These are phyloP conservation scores for Cruciata laevipes DNA, from an alignment of 257 asterid genomes.

Conservation along the genomic window DNA sequence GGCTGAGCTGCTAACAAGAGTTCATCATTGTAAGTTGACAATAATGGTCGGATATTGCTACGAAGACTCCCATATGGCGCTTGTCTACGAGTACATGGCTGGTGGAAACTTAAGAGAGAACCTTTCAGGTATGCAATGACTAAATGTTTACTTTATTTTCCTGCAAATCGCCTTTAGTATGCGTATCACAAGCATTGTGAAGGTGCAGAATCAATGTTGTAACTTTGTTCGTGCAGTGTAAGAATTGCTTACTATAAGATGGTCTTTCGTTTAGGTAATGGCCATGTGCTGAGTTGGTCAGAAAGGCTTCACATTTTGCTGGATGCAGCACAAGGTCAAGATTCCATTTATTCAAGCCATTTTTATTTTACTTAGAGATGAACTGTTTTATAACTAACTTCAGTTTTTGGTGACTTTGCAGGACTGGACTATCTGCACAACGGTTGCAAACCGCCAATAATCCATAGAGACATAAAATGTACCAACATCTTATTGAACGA, in stretches of 20 bases:
- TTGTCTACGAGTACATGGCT: conserved; percentile 38
- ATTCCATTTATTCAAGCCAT: not conserved
- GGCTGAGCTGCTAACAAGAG: conserved; percentile 39
- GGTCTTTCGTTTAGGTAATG: not conserved
- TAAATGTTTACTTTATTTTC: too few species aligned
- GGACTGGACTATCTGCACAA: conserved; percentile 42
- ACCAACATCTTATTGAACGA: conserved; percentile 30
- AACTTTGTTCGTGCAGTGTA: too few species aligned
- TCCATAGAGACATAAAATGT: conserved; percentile 7
- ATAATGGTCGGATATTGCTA: conserved; percentile 37
- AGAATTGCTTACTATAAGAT: too few species aligned
- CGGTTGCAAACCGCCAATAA: conserved; percentile 38
- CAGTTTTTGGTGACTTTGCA: conserved; percentile 1
- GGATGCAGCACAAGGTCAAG: conserved; percentile 41
- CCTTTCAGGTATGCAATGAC: conserved; percentile 33
- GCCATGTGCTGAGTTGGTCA: conserved; percentile 30
- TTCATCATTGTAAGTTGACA: conserved; percentile 39
- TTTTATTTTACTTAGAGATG: too few species aligned
- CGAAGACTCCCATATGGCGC: conserved; percentile 30
- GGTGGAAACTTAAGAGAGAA: conserved; percentile 29
- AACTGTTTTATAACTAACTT: not conserved
- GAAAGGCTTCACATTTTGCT: conserved; percentile 29
- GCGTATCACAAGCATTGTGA: too few species aligned
- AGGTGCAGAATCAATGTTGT: too few species aligned
- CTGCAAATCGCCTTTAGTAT: too few species aligned